A percentile compares a stretch with the other conserved stretches of the same genome.
Evolutionary conservation across 768 basidiomycete genomes (phyloP).

Genomic region (Pleurotus pulmonarius): DNA sequence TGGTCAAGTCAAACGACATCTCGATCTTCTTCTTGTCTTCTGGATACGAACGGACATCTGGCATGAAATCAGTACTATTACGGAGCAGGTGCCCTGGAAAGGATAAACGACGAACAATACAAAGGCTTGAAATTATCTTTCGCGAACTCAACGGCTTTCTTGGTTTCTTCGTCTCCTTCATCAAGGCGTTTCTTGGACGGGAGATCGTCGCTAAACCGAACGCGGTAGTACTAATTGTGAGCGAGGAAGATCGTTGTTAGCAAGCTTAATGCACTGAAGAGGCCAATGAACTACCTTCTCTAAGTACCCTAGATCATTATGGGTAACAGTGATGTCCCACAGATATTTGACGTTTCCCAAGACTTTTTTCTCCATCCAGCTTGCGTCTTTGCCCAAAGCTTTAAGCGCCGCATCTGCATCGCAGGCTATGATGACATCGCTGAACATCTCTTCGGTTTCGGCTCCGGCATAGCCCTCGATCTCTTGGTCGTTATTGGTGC

Average conservation of each 20-base stretch:
- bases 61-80: neutral
- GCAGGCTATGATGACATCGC: conserved; percentile 24
- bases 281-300: conserved; percentile 29
- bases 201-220: conserved; percentile 29
- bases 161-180: conserved; percentile 21
- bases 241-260: too few species aligned
- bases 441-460: conserved; percentile 19
- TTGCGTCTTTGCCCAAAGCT: conserved; percentile 21
- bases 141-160: conserved; percentile 26
- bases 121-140: conserved; percentile 37
- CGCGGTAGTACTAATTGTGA: conserved; percentile 33
- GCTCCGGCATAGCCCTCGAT: conserved; percentile 22
- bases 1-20: conserved; percentile 49
- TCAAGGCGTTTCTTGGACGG: conserved; percentile 22
- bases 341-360: conserved; percentile 34
- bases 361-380: conserved; percentile 24
- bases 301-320: conserved; percentile 44
- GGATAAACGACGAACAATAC: conserved; percentile 23
- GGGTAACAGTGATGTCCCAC: conserved; percentile 48
- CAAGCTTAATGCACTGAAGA: too few species aligned
- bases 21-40: conserved; percentile 42
- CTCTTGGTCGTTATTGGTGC: conserved; percentile 23
- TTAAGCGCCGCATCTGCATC: conserved; percentile 23
- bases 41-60: conserved; percentile 36
- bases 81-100: neutral